These are phyloP conservation scores for Hymenoscyphus infarciens DNA, from an alignment of 2,329 filamentous ascomycete species.

Conservation along the genomic window DNA sequence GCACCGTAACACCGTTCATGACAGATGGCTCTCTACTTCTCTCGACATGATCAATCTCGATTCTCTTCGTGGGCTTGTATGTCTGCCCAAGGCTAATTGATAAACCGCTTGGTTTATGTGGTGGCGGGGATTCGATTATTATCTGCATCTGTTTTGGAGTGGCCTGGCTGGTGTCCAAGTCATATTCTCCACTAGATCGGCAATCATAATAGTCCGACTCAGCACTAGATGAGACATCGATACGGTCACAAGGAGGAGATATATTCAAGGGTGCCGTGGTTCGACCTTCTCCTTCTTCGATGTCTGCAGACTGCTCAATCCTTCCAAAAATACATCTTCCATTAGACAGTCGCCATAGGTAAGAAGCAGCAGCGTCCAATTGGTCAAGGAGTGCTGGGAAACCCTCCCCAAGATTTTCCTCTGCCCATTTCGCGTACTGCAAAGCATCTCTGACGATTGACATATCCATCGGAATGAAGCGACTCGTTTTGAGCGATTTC, in stretches of 20 bases:
- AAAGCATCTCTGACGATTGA: constrained; percentile 10
- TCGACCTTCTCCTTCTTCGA: background rate
- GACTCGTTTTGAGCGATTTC: constrained; percentile 1
- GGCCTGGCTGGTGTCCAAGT: background rate
- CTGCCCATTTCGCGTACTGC: constrained; percentile 4
- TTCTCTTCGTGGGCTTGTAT: constrained; percentile 1
- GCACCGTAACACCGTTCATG: background rate
- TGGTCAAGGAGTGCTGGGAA: constrained; percentile 10
- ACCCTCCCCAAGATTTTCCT: background rate
- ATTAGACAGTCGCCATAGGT: constrained; percentile 10
- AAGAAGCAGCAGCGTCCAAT: constrained; percentile 10
- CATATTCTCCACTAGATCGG: constrained; percentile 7
- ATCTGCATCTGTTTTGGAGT: background rate
- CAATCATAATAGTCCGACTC: constrained; percentile 9
- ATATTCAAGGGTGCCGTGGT: background rate
- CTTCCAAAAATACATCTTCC: background rate
- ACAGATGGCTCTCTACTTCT: background rate
- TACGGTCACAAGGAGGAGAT: background rate
- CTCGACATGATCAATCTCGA: background rate
- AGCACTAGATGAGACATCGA: background rate
- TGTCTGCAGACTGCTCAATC: background rate
- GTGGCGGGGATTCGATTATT: background rate
- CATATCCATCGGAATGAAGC: constrained; percentile 6
- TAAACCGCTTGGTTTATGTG: background rate
- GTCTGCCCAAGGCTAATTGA: background rate